Evolutionary conservation across 345 rosid species (phyloP), one percentile per base, ranked within the genome.

Genomic region (Linum usitatissimum): DNA sequence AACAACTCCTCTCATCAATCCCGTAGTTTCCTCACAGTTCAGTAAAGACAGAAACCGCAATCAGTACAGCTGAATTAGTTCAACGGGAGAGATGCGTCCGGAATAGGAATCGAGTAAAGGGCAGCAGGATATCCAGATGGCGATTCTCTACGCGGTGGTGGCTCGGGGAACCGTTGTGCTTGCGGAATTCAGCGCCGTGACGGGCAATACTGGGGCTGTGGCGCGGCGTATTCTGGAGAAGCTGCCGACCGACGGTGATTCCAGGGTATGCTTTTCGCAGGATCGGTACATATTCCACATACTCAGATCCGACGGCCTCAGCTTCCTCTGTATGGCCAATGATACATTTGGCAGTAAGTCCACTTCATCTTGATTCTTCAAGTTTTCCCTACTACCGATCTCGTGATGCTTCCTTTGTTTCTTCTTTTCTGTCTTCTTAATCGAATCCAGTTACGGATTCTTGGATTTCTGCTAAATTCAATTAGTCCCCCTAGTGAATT

Each of bases 181-280:
- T 59, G 91, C 99, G 23, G 99, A 93, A 76, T 93, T 93, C 81
- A 90, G 92, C 76, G 99, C 94, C 42, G 97, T 87, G 58, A 82
- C 95, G 6, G 99, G 99, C 51, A 93, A 93, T 77, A 69, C 88
- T 1, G 97, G 96, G 64, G 92, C 97, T 14, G 92, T 93, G 38
- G 84, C 84, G 9, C 71, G 99, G 23, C 78, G 97, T 80, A 84
- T 93, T 68, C 81, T 93, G 31, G 96, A 93, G 86, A 93, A 86
- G 74, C 86, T 93, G 6, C 95, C 87, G 19, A 69, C 71, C 58
- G 91, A 70, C 69, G 78, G 82, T 59, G 89, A 90, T 55, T 75
- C 88, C 31, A 77, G 94, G 73, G 80, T 87, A 17, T 93, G 96
- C 71, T 90, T 90, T 81, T 90, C 99, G 0, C 99, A 93, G 77